Conservation (phyloP, 78 protist genomes). For the Guillardia theta region DNA sequence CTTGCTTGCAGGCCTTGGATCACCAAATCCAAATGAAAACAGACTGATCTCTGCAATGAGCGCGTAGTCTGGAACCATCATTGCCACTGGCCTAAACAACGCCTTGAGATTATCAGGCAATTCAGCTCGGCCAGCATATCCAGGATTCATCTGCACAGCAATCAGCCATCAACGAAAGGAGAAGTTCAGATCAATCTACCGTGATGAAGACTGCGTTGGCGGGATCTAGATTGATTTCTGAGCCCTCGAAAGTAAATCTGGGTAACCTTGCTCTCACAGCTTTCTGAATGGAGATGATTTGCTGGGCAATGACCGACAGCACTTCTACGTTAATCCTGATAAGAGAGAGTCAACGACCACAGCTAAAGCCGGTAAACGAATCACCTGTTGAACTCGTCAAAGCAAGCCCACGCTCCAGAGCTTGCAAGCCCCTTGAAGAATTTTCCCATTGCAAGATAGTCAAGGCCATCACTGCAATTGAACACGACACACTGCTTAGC, state of each 20-base stretch:
- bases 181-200: too few relatives aligned
- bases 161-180: conserved; percentile 55
- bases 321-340: conserved; percentile 62
- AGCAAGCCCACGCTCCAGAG: conserved; percentile 61
- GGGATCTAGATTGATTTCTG: neutral
- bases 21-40: conserved; percentile 66
- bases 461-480: conserved; percentile 32
- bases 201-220: conserved; percentile 66
- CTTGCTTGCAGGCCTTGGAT: conserved; percentile 48
- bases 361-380: too few relatives aligned
- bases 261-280: neutral
- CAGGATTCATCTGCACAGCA: conserved; percentile 92
- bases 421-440: conserved; percentile 58
- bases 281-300: conserved; percentile 53
- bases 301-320: conserved; percentile 62
- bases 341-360: too few relatives aligned
- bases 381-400: conserved; percentile 74
- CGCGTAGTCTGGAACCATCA: conserved; percentile 73
- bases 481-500: conserved; percentile 36
- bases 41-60: conserved; percentile 69
- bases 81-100: conserved; percentile 66
- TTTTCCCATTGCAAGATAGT: conserved; percentile 51
- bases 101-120: conserved; percentile 75
- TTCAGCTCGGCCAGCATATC: conserved; percentile 83
- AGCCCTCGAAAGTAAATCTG: conserved; percentile 29